These are phyloP conservation scores for Hyparrhenia diplandra DNA, from an alignment of 176 grass and related monocot genomes.

Conservation along the genomic window DNA sequence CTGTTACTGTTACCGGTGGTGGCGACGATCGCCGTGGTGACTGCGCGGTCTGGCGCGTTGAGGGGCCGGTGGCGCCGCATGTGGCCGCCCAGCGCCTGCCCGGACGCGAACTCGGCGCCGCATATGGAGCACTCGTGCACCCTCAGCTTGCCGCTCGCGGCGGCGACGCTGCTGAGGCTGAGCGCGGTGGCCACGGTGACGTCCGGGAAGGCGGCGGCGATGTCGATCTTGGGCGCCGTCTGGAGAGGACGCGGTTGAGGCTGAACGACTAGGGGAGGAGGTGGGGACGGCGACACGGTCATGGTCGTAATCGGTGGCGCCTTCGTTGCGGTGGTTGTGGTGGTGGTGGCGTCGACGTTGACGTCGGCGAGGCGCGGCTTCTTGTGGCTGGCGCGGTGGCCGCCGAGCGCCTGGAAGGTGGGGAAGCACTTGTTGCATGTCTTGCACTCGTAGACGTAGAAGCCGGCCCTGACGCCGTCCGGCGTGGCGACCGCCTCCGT, in stretches of 20 bases:
- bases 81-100: slow-evolving; percentile 91
- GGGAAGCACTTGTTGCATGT: slow-evolving; percentile 80
- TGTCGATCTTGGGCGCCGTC: not conserved
- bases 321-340: not conserved
- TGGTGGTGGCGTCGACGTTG: not conserved
- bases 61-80: slow-evolving; percentile 85
- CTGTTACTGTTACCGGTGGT: not conserved
- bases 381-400: slow-evolving; percentile 94
- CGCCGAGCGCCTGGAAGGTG: slow-evolving; percentile 91
- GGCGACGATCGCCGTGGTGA: not conserved
- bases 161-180: slow-evolving; percentile 10
- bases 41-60: slow-evolving; percentile 22
- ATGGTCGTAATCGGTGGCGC: not conserved
- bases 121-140: slow-evolving; percentile 72
- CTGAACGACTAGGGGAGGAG: not conserved
- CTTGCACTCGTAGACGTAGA: slow-evolving; percentile 61
- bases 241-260: not conserved
- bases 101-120: slow-evolving; percentile 63
- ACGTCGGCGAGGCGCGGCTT: slow-evolving; percentile 44
- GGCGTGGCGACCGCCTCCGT: slow-evolving; percentile 35
- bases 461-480: slow-evolving; percentile 26
- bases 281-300: not conserved
- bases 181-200: slow-evolving; percentile 23
- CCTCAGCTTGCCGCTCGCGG: slow-evolving; percentile 1
- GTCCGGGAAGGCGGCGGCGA: not conserved